These are phyloP conservation scores for Globisporangium paroecandrum DNA, from an alignment of 352 stramenopile genomes.

Conservation along the genomic window DNA sequence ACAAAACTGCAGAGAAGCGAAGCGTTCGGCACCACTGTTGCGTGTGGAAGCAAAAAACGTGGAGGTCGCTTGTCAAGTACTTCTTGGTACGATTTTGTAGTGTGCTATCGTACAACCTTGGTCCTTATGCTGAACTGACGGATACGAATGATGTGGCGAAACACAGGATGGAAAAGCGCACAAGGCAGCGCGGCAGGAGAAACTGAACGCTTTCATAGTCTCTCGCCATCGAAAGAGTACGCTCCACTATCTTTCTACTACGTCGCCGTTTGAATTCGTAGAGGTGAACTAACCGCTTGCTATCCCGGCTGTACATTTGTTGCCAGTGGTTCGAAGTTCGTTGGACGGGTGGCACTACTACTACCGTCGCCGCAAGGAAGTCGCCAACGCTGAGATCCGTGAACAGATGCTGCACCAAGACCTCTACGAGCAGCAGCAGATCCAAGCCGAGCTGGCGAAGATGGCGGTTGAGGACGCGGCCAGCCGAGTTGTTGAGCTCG, in stretches of 20 bases:
- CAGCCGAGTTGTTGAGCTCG: conserved; percentile 26
- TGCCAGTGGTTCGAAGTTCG: conserved; percentile 22
- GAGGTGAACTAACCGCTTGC: neutral
- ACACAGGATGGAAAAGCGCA: conserved; percentile 29
- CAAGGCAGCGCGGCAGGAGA: conserved; percentile 23
- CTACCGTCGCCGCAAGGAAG: conserved; percentile 41
- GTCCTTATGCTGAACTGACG: neutral
- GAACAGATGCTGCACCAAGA: conserved; percentile 38
- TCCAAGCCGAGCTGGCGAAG: conserved; percentile 24
- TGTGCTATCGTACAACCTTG: neutral
- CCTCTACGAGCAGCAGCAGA: conserved; percentile 24
- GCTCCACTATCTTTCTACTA: neutral
- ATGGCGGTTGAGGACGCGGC: conserved; percentile 56
- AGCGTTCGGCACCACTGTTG: conserved; percentile 23
- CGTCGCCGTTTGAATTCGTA: neutral
- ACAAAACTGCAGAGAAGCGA: conserved; percentile 35
- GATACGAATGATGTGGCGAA: conserved; percentile 13
- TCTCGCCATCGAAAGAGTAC: conserved; percentile 35
- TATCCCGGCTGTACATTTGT: neutral
- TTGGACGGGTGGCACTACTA: conserved; percentile 37
- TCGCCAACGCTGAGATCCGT: conserved; percentile 34
- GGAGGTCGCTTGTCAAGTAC: conserved; percentile 21
- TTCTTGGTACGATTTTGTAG: conserved; percentile 24
- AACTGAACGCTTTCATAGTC: conserved; percentile 29
- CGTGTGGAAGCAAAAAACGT: conserved; percentile 8